phyloP scores from a whole-genome alignment of 306 rosid species.

The Cucumis cinereus region DNA sequence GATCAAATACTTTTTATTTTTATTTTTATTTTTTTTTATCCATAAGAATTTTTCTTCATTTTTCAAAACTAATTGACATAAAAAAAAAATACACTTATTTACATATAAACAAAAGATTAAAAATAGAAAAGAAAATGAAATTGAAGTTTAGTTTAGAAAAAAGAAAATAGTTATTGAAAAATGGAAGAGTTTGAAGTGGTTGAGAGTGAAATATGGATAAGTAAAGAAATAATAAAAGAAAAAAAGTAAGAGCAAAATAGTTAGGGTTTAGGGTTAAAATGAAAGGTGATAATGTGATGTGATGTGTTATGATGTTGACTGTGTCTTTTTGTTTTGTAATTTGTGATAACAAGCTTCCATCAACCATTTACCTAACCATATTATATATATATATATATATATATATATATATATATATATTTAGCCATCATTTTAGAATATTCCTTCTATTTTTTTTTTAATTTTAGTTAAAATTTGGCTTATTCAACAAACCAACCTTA shows the following conservation, averaged over 20 bases:
- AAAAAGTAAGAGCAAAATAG: background rate
- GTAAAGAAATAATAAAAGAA: background rate
- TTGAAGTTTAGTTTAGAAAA: too few relatives aligned
- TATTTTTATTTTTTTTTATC: too few relatives aligned
- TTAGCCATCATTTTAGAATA: background rate
- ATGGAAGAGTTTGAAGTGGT: background rate
- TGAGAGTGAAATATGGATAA: background rate
- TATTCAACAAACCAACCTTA: background rate
- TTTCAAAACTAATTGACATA: too few relatives aligned
- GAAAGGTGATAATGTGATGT: background rate
- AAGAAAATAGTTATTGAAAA: background rate
- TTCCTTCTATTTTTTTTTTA: background rate
- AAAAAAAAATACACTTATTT: too few relatives aligned
- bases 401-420: background rate
- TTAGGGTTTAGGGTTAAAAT: background rate
- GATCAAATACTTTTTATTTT: too few relatives aligned
- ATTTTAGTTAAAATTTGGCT: background rate
- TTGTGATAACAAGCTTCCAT: background rate
- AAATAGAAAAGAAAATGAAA: too few relatives aligned
- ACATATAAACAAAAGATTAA: too few relatives aligned
- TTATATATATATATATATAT: background rate
- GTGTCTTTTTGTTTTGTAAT: background rate
- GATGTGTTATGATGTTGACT: background rate
- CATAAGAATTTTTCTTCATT: too few relatives aligned
- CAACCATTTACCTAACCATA: background rate